A percentile compares a stretch with the other conserved stretches of the same genome.
Conservation (phyloP, 1,284 basidiomycete genomes). For the Leccinum angustisporum region DNA sequence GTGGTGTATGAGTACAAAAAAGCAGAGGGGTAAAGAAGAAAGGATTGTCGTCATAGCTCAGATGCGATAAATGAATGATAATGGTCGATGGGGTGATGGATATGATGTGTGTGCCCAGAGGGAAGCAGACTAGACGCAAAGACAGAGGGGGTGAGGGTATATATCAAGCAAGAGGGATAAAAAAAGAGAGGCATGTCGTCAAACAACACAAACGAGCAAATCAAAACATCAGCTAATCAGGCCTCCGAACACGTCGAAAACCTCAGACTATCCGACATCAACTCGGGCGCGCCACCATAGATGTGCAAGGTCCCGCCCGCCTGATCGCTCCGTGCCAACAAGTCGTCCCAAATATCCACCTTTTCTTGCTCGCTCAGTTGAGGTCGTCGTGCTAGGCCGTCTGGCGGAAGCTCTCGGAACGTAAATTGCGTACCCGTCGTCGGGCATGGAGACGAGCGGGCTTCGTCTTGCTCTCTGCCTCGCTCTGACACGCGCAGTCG, state of each 20-base stretch:
- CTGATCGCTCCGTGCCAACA: conserved; percentile 58
- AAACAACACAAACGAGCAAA: neutral
- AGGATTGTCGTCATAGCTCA: conserved; percentile 4
- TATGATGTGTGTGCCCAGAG: neutral
- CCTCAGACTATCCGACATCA: conserved; percentile 46
- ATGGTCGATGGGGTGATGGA: neutral
- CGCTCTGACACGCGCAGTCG: neutral
- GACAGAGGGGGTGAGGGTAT: neutral
- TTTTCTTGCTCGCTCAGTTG: conserved; percentile 65
- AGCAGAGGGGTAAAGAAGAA: neutral
- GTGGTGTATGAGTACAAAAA: conserved; percentile 15
- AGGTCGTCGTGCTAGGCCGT: conserved; percentile 30
- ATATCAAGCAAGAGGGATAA: neutral
- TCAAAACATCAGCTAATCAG: neutral
- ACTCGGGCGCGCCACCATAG: conserved; percentile 33
- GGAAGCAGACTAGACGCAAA: neutral
- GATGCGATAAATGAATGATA: neutral
- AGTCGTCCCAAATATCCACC: conserved; percentile 64
- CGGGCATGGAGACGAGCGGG: neutral
- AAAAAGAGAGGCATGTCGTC: neutral
- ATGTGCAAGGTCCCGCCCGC: conserved; percentile 72
- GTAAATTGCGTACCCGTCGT: conserved; percentile 36
- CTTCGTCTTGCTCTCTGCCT: neutral
- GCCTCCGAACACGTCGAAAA: conserved; percentile 35
- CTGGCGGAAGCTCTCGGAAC: conserved; percentile 47